Conservation (phyloP, 257 asterid species). For the Schizonepeta tenuifolia region DNA sequence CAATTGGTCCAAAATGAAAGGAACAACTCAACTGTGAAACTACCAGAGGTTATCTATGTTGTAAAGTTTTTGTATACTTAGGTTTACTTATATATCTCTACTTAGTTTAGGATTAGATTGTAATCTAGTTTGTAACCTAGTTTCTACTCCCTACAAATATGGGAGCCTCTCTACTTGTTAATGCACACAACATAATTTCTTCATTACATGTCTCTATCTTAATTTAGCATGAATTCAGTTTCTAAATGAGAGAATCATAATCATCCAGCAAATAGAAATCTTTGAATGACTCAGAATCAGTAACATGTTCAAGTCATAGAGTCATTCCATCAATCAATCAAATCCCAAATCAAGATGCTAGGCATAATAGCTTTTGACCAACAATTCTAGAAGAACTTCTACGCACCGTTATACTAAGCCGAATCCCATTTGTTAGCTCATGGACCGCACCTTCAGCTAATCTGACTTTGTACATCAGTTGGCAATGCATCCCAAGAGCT, state of each 20-base stretch:
- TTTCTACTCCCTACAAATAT: no score
- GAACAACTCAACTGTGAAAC: slow-evolving; percentile 6
- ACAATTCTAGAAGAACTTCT: slow-evolving; percentile 19
- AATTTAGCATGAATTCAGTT: slow-evolving; percentile 14
- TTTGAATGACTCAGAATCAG: slow-evolving; percentile 14
- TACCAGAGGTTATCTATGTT: not conserved
- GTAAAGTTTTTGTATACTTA: no score
- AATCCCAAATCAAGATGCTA: slow-evolving; percentile 10
- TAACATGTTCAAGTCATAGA: slow-evolving; percentile 13
- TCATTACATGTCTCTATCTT: not conserved
- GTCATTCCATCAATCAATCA: slow-evolving; percentile 14
- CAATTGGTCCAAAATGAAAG: not conserved
- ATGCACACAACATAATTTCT: no score
- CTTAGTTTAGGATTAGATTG: no score
- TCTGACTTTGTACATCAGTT: slow-evolving; percentile 66
- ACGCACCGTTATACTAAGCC: slow-evolving; percentile 64
- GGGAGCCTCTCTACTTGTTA: no score
- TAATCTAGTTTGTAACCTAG: no score
- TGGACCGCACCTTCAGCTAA: slow-evolving; percentile 67
- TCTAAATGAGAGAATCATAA: not conserved
- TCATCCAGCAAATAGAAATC: not conserved
- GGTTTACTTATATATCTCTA: no score
- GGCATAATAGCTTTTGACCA: slow-evolving; percentile 17
- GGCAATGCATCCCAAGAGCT: slow-evolving; percentile 42
- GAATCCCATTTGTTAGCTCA: slow-evolving; percentile 66